Percentiles rank a stretch among this genome's conserved stretches.
These are phyloP conservation scores for Solanum medicagineum DNA, from an alignment of 257 asterid genomes.

Conservation along the genomic window DNA sequence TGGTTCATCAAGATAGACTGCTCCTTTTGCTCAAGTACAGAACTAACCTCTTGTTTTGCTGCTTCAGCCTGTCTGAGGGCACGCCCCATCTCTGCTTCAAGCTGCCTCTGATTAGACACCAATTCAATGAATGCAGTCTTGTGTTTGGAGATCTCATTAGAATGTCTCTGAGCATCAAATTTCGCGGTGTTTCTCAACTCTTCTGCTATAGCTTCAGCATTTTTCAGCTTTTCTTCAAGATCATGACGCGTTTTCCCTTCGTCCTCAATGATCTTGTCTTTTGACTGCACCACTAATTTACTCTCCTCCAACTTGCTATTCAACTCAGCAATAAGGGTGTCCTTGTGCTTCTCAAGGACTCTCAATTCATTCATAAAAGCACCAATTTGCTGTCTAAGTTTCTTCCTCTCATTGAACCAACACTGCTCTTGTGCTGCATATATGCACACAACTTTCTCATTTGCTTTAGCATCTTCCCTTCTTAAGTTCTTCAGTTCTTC, in stretches of 20 bases:
- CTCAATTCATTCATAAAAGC: constrained; percentile 53
- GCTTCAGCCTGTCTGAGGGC: constrained; percentile 70
- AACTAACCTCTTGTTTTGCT: constrained; percentile 53
- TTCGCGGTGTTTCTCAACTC: constrained; percentile 34
- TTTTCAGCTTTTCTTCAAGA: constrained; percentile 39
- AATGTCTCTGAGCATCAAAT: constrained; percentile 47
- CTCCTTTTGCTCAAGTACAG: constrained; percentile 58
- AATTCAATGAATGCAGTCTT: constrained; percentile 77
- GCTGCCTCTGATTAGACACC: constrained; percentile 79
- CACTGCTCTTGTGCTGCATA: constrained; percentile 74
- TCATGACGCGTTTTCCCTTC: constrained; percentile 30
- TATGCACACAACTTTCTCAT: constrained; percentile 71
- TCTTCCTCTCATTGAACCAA: constrained; percentile 68
- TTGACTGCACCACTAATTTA: constrained; percentile 26
- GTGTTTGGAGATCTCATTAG: constrained; percentile 46
- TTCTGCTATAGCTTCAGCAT: constrained; percentile 25
- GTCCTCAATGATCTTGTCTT: constrained; percentile 43
- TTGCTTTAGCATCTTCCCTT: constrained; percentile 84
- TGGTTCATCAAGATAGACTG: constrained; percentile 48
- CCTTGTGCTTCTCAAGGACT: constrained; percentile 28
- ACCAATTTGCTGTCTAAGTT: constrained; percentile 57
- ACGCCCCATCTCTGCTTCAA: constrained; percentile 85
- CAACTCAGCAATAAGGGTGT: constrained; percentile 34
- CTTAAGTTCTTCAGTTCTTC: constrained; percentile 48
- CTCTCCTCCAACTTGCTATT: constrained; percentile 37